These are phyloP conservation scores for Closterium sp. DNA, from an alignment of 139 green algal genomes.

Conservation along the genomic window DNA sequence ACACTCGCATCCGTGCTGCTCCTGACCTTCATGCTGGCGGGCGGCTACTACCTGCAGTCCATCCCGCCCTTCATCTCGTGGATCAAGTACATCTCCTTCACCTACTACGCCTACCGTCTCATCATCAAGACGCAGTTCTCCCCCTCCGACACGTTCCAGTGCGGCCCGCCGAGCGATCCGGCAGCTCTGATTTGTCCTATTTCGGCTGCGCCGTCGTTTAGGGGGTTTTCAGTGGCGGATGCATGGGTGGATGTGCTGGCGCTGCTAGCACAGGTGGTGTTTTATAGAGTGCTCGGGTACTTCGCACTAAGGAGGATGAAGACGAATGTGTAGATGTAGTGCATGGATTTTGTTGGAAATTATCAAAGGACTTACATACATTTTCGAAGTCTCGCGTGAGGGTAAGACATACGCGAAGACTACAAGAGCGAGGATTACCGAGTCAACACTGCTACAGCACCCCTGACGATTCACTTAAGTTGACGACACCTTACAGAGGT, in stretches of 20 bases:
- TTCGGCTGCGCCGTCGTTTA: neutral
- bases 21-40: neutral
- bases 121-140: conserved; percentile 29
- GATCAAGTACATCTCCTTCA: conserved; percentile 64
- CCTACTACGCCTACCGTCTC: conserved; percentile 56
- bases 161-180: neutral
- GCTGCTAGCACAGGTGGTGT: neutral
- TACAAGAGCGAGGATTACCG: too few relatives aligned
- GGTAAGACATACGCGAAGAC: too few relatives aligned
- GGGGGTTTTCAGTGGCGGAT: neutral
- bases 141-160: neutral
- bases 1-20: neutral
- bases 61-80: conserved; percentile 62
- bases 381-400: too few relatives aligned
- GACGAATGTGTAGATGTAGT: neutral
- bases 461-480: too few relatives aligned
- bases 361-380: too few relatives aligned
- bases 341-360: too few relatives aligned
- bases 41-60: conserved; percentile 53
- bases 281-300: conserved; percentile 17
- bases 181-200: neutral
- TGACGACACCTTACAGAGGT: too few relatives aligned
- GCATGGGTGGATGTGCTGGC: neutral
- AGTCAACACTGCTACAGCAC: too few relatives aligned
- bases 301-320: conserved; percentile 21